These are phyloP conservation scores for Tripterygium wilfordii DNA, from an alignment of 177 flowering plant species.

Conservation along the genomic window DNA sequence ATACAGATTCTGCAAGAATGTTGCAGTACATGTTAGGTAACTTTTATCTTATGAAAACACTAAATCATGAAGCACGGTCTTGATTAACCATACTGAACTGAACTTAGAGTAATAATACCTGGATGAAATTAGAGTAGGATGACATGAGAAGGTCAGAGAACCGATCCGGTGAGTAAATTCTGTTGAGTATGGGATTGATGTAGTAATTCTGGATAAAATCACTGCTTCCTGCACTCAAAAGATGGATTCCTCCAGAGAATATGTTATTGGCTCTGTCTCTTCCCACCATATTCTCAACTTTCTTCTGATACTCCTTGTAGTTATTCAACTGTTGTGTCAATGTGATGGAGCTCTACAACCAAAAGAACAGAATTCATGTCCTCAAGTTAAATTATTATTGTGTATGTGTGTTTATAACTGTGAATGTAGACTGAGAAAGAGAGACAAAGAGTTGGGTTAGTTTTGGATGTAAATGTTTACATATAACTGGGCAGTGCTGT, in stretches of 20 bases:
- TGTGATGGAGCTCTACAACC: constrained; percentile 52
- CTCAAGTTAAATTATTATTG: too few species aligned
- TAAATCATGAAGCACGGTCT: not conserved
- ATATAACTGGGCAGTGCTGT: constrained; percentile 57
- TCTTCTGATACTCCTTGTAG: constrained; percentile 68
- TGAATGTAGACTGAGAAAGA: constrained; percentile 6
- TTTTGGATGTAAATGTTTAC: constrained; percentile 25
- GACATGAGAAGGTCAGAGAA: constrained; percentile 65
- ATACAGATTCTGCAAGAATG: constrained; percentile 54
- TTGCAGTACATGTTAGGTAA: not conserved
- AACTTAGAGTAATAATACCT: too few species aligned
- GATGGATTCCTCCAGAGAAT: constrained; percentile 59
- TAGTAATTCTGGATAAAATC: constrained; percentile 91
- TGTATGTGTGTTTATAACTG: too few species aligned
- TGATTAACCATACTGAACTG: not conserved
- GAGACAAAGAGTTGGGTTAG: too few species aligned
- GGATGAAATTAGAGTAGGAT: constrained; percentile 51
- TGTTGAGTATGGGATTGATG: constrained; percentile 58
- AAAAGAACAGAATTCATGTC: not conserved
- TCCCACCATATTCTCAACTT: constrained; percentile 52
- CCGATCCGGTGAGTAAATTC: constrained; percentile 41
- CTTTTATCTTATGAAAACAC: not conserved
- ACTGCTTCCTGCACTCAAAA: constrained; percentile 86
- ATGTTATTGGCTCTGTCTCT: constrained; percentile 40
- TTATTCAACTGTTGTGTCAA: constrained; percentile 59